Evolutionary conservation across 2,329 filamentous ascomycete genomes (phyloP).

Genomic region (Fusarium chuoi): DNA sequence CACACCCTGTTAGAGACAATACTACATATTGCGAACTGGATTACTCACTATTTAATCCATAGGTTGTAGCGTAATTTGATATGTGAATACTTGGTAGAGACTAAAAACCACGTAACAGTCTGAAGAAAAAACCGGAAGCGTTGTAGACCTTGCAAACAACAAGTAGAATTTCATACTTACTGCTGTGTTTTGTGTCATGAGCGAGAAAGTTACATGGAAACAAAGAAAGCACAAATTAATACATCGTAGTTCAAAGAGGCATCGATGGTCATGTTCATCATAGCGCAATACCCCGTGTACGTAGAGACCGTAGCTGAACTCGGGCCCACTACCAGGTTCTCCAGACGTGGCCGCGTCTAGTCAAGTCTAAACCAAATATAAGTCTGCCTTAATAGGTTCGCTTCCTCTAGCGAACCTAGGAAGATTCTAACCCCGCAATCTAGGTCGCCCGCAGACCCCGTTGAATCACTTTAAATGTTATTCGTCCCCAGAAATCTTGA

Average conservation of each 20-base stretch:
- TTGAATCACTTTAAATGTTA: neutral
- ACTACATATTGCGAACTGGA: neutral
- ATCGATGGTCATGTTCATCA: neutral
- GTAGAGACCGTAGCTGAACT: neutral
- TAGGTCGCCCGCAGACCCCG: accelerated
- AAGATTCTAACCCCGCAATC: neutral
- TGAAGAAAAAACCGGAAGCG: neutral
- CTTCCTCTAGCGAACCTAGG: neutral
- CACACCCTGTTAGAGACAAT: neutral
- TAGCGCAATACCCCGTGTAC: neutral
- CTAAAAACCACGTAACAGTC: neutral
- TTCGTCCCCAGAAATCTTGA: neutral
- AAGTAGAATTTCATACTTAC: accelerated
- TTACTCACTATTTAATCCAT: neutral
- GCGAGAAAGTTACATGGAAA: neutral
- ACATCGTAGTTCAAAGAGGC: neutral
- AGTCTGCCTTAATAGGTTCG: neutral
- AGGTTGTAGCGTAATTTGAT: accelerated
- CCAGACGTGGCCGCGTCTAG: neutral
- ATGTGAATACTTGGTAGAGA: neutral
- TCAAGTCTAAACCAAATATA: neutral
- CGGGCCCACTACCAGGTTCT: neutral
- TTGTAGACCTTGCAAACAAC: neutral
- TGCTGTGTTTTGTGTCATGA: neutral
- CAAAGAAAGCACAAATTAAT: accelerated